phyloP scores from a whole-genome alignment of 345 rosid genomes.

The Cardamine occulta region DNA sequence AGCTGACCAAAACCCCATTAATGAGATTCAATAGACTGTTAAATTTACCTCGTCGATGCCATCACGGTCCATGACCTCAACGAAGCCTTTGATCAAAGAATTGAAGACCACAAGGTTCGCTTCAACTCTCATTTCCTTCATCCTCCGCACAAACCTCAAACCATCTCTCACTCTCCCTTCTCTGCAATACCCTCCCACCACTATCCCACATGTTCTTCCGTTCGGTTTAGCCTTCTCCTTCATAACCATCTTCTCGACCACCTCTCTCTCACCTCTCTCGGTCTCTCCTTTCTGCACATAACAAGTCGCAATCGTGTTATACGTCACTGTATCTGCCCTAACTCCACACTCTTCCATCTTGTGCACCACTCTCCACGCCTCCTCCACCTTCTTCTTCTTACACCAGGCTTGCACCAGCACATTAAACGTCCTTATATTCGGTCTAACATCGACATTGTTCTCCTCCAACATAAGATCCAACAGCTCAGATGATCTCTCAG shows the following conservation, averaged over 20 bases:
- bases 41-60: constrained; percentile 62
- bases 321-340: constrained; percentile 61
- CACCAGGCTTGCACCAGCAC: constrained; percentile 72
- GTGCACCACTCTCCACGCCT: constrained; percentile 61
- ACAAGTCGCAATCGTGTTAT: constrained; percentile 63
- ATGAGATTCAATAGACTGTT: too few relatives aligned
- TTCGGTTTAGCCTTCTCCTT: constrained; percentile 56
- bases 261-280: constrained; percentile 49
- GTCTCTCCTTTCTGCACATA: constrained; percentile 62
- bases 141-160: constrained; percentile 54
- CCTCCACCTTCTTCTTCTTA: constrained; percentile 54
- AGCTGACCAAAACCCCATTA: neutral
- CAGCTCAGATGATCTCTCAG: constrained; percentile 60
- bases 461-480: constrained; percentile 55
- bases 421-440: constrained; percentile 64
- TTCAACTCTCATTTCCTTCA: constrained; percentile 54
- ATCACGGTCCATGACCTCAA: constrained; percentile 63
- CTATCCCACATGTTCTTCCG: constrained; percentile 62
- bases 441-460: constrained; percentile 45
- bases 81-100: constrained; percentile 65
- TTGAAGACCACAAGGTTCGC: constrained; percentile 62
- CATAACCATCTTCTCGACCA: constrained; percentile 51
- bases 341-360: constrained; percentile 60
- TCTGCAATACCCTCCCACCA: constrained; percentile 61
- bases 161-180: constrained; percentile 62